Percentiles rank a stretch among this genome's conserved stretches.
These are phyloP conservation scores for Chloris gayana DNA, from an alignment of 176 grass and related monocot species.

Conservation along the genomic window DNA sequence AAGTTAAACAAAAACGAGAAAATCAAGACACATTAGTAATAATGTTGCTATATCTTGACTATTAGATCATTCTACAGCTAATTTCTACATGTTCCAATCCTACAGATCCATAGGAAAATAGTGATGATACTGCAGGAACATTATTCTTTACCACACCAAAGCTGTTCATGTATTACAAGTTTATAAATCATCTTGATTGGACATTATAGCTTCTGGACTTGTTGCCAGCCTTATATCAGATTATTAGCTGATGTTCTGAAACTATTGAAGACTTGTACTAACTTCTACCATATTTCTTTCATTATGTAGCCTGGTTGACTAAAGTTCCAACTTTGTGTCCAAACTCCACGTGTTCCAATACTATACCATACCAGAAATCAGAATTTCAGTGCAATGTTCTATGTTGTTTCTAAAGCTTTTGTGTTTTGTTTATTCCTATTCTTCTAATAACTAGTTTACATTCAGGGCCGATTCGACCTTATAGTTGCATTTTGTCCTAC, in stretches of 20 bases:
- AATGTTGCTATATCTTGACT: not conserved
- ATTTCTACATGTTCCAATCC: not conserved
- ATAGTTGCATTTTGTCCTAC: constrained; percentile 95
- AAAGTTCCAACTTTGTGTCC: not conserved
- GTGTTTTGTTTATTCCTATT: not conserved
- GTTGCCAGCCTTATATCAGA: not conserved
- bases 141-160: not conserved
- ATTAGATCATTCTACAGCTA: not conserved
- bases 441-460: constrained; percentile 46
- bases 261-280: not conserved
- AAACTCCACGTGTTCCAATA: not conserved
- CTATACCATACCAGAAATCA: constrained; percentile 10
- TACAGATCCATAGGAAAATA: not conserved
- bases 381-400: not conserved
- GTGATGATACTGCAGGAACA: not conserved
- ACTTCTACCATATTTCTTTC: not conserved
- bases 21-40: not conserved
- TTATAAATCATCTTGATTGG: not conserved
- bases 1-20: not conserved
- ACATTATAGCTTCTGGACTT: not conserved
- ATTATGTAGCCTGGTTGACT: not conserved
- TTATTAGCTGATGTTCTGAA: not conserved
- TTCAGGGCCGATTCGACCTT: constrained; percentile 73
- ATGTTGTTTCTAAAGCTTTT: not conserved
- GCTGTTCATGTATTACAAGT: not conserved